Conservation (phyloP, 2,329 filamentous ascomycete species). For the Ceratocystis cubensis region DNA sequence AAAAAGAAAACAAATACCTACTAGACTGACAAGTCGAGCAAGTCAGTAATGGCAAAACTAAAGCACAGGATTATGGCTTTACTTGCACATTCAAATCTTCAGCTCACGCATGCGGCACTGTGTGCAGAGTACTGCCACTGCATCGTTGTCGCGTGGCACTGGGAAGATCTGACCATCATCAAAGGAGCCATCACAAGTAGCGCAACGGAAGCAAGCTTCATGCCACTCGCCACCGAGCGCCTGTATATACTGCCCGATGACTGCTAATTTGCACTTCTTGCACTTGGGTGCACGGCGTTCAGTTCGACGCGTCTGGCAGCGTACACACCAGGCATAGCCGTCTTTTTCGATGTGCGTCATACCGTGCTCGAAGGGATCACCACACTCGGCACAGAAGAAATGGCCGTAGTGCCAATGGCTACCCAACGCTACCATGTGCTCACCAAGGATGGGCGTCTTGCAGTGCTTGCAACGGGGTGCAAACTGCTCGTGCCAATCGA, state of each 20-base stretch:
- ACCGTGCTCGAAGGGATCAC: slow-evolving; percentile 73
- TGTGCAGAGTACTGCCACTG: slow-evolving; percentile 47
- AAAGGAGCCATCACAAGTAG: slow-evolving; percentile 46
- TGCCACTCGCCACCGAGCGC: slow-evolving; percentile 92
- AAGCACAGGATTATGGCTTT: neutral
- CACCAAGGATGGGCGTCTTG: slow-evolving; percentile 89
- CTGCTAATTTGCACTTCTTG: slow-evolving; percentile 66
- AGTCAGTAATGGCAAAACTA: neutral
- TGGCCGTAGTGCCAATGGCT: slow-evolving; percentile 95
- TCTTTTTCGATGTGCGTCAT: slow-evolving; percentile 80
- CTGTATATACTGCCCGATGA: slow-evolving; percentile 79
- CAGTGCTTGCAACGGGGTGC: slow-evolving; percentile 90
- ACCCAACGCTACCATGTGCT: slow-evolving; percentile 86
- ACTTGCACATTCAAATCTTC: slow-evolving; percentile 33
- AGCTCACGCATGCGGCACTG: slow-evolving; percentile 46
- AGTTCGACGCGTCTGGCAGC: slow-evolving; percentile 83
- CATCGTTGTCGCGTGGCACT: slow-evolving; percentile 34
- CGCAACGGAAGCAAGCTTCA: slow-evolving; percentile 77
- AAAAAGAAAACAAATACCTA: neutral
- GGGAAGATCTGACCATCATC: slow-evolving; percentile 55
- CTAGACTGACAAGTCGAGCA: slow-evolving; percentile 3
- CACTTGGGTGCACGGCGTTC: slow-evolving; percentile 83
- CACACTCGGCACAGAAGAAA: slow-evolving; percentile 98
- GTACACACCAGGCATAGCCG: slow-evolving; percentile 92
- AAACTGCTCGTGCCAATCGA: slow-evolving; percentile 96